These are phyloP conservation scores for Ophiostoma perfectum DNA, from an alignment of 2,329 filamentous ascomycete genomes.

Conservation along the genomic window DNA sequence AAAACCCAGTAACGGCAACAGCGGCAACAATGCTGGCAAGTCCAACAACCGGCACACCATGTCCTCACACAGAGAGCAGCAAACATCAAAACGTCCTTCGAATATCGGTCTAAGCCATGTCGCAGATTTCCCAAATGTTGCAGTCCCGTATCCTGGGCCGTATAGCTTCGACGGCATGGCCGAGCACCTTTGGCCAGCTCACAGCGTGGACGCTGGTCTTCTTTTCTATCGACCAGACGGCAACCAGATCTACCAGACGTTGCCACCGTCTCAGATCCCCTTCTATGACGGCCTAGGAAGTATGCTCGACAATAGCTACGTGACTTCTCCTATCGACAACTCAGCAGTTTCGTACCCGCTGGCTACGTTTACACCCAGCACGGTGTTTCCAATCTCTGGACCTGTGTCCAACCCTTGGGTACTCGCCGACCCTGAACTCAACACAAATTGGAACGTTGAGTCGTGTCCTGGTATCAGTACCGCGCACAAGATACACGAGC, in stretches of 20 bases:
- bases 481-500: background rate
- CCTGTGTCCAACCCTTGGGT: background rate
- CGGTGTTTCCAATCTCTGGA: background rate
- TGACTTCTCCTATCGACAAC: background rate
- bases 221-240: constrained; percentile 18
- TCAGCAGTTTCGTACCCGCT: background rate
- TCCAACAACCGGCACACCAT: constrained; percentile 3
- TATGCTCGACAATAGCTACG: background rate
- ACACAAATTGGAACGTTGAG: background rate
- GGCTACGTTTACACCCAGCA: background rate
- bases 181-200: constrained; percentile 19
- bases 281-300: background rate
- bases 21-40: constrained; percentile 24
- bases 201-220: constrained; percentile 16
- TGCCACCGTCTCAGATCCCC: constrained; percentile 4
- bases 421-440: background rate
- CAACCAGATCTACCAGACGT: constrained; percentile 17
- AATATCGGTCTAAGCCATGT: background rate
- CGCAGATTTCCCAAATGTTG: background rate
- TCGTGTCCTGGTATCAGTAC: background rate
- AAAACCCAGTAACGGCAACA: constrained; percentile 21
- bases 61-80: background rate
- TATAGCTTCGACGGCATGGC: constrained; percentile 21
- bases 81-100: background rate
- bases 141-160: constrained; percentile 18